These are phyloP conservation scores for Lotmaria passim DNA, from an alignment of 208 protist genomes.

Conservation along the genomic window DNA sequence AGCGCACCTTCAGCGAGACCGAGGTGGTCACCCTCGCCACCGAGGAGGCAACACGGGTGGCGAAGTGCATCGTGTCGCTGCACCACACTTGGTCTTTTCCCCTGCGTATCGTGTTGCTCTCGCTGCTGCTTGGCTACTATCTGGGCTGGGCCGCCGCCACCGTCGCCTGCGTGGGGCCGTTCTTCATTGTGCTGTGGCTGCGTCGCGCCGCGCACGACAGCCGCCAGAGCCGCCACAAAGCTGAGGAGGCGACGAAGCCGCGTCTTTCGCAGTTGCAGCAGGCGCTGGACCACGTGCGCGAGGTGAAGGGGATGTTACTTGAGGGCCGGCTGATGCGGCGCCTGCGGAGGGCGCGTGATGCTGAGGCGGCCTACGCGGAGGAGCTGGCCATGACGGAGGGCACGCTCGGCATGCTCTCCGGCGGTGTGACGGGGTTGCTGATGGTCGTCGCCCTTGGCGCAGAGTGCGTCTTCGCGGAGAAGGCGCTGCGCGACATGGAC, in stretches of 20 bases:
- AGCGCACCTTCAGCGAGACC: constrained; percentile 59
- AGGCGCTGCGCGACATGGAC: constrained; percentile 13
- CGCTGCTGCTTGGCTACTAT: constrained; percentile 48
- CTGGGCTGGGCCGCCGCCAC: constrained; percentile 44
- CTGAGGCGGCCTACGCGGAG: constrained; percentile 33
- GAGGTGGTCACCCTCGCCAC: constrained; percentile 60
- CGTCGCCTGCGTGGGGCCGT: constrained; percentile 32
- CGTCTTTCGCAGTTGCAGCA: constrained; percentile 51
- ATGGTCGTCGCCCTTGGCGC: constrained; percentile 33
- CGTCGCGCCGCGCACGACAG: constrained; percentile 26
- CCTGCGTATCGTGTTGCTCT: constrained; percentile 34
- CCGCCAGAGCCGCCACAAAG: constrained; percentile 36
- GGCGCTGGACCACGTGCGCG: constrained; percentile 43
- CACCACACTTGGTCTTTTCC: constrained; percentile 68
- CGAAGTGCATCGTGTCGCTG: constrained; percentile 42
- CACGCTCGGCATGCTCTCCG: constrained; percentile 31
- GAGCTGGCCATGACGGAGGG: constrained; percentile 43
- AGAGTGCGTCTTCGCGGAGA: constrained; percentile 20
- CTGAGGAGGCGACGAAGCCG: constrained; percentile 20
- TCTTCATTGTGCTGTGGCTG: constrained; percentile 44
- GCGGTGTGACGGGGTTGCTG: constrained; percentile 35
- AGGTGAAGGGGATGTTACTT: constrained; percentile 65
- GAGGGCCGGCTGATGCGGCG: constrained; percentile 41
- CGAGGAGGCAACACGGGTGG: constrained; percentile 49
- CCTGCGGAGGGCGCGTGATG: constrained; percentile 36